Evolutionary conservation across 148 eudicot genomes (phyloP).

Genomic region (Hydrangea macrophylla): DNA sequence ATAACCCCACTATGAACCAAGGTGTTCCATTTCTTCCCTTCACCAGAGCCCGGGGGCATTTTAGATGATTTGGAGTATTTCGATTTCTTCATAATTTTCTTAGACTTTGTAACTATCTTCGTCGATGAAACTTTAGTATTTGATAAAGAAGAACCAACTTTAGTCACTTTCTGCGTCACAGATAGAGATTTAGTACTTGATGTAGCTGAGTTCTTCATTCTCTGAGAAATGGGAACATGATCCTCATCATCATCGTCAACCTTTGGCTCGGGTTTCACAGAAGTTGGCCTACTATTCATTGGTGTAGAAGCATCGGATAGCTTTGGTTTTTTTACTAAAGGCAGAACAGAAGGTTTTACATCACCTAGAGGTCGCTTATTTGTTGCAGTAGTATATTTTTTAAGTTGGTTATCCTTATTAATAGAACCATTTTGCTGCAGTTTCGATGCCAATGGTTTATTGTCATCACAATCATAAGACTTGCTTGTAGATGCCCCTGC

Average conservation of each 20-base stretch:
- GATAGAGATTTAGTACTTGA: conserved; percentile 47
- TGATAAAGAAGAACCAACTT: conserved; percentile 50
- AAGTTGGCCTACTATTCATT: conserved; percentile 39
- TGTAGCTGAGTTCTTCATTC: conserved; percentile 58
- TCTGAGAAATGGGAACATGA: conserved; percentile 64
- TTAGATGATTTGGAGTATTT: conserved; percentile 68
- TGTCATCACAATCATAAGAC: conserved; percentile 39
- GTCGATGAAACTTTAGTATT: too few species aligned
- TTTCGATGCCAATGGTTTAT: conserved; percentile 46
- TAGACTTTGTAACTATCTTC: conserved; percentile 48
- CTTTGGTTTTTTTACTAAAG: conserved; percentile 61
- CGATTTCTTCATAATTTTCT: conserved; percentile 56
- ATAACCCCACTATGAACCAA: conserved; percentile 93
- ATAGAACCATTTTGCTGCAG: conserved; percentile 69
- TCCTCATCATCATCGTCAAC: conserved; percentile 49
- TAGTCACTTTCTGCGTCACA: conserved; percentile 36
- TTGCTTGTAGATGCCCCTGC: conserved; percentile 41
- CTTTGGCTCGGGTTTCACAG: conserved; percentile 50
- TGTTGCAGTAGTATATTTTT: conserved; percentile 30
- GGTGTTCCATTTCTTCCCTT: conserved; percentile 95
- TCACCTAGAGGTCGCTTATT: conserved; percentile 66
- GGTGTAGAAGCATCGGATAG: conserved; percentile 45
- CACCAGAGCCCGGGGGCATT: conserved; percentile 84
- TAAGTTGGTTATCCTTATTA: conserved; percentile 37
- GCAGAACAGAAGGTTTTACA: conserved; percentile 36